These are phyloP conservation scores for Ceratobasidium papillatum DNA, from an alignment of 1,284 basidiomycete genomes.

Conservation along the genomic window DNA sequence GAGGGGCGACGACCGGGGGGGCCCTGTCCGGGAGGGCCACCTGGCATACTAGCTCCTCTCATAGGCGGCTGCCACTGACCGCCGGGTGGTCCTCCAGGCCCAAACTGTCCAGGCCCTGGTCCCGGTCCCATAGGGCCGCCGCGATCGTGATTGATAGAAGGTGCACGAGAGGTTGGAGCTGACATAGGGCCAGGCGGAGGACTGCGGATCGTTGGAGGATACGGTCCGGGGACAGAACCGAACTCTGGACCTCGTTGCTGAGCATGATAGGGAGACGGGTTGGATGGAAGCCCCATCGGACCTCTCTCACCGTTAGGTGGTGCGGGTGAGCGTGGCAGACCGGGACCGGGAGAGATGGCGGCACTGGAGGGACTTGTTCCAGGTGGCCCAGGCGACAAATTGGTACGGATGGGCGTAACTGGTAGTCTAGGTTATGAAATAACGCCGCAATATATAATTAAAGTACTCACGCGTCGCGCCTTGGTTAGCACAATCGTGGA, in stretches of 20 bases:
- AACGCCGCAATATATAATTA: slow-evolving; percentile 30
- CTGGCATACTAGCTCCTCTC: slow-evolving; percentile 55
- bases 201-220: slow-evolving; percentile 29
- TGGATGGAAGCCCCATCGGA: slow-evolving; percentile 3
- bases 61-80: slow-evolving; percentile 50
- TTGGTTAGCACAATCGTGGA: slow-evolving; percentile 86
- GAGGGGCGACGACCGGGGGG: slow-evolving; percentile 33
- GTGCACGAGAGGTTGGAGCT: slow-evolving; percentile 29
- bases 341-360: slow-evolving; percentile 13
- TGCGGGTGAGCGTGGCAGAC: slow-evolving; percentile 34
- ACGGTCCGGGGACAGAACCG: slow-evolving; percentile 15
- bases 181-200: slow-evolving; percentile 38
- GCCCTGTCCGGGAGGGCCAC: slow-evolving; percentile 34
- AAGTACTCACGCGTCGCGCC: slow-evolving; percentile 69
- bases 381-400: slow-evolving; percentile 1
- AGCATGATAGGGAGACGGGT: slow-evolving; percentile 11
- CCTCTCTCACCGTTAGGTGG: slow-evolving; percentile 29
- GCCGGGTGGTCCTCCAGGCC: slow-evolving; percentile 14
- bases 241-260: slow-evolving; percentile 34
- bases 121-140: slow-evolving; percentile 18
- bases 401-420: slow-evolving; percentile 29
- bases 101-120: no score
- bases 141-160: slow-evolving; percentile 32
- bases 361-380: slow-evolving; percentile 24
- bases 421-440: slow-evolving; percentile 46